A percentile compares a stretch with the other conserved stretches of the same genome.
Conservation (phyloP, 2,329 filamentous ascomycete genomes). For the Neoscytalidium dimidiatum region DNA sequence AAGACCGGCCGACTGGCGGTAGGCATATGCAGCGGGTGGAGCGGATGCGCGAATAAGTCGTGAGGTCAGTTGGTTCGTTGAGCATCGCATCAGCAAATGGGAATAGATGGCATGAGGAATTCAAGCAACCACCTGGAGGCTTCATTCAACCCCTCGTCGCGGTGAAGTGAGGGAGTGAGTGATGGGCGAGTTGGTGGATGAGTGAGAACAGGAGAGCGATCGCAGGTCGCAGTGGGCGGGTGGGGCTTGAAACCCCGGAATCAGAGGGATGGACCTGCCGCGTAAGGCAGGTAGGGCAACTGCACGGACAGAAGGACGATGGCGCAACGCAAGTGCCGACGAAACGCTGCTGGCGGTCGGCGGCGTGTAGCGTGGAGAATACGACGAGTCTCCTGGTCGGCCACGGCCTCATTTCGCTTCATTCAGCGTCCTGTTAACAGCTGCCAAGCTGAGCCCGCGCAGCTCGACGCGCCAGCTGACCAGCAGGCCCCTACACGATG, state of each 20-base stretch:
- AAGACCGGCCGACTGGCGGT: too few relatives aligned
- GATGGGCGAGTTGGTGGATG: too few relatives aligned
- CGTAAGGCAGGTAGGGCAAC: not conserved
- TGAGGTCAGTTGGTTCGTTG: too few relatives aligned
- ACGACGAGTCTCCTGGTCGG: not conserved
- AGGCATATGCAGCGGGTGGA: too few relatives aligned
- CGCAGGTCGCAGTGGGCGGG: not conserved
- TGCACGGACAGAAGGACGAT: not conserved
- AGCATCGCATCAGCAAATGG: too few relatives aligned
- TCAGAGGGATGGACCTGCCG: not conserved
- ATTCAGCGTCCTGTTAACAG: not conserved
- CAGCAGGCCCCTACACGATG: not conserved
- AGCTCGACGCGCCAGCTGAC: not conserved
- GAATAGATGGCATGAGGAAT: too few relatives aligned
- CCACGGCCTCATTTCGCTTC: not conserved
- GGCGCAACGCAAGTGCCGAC: slow-evolving; percentile 3
- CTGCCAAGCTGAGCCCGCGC: not conserved
- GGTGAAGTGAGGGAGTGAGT: too few relatives aligned
- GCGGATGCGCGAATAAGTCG: too few relatives aligned
- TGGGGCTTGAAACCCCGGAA: not conserved
- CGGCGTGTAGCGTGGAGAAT: not conserved
- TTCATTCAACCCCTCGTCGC: too few relatives aligned
- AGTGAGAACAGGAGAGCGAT: too few relatives aligned
- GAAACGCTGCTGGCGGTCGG: not conserved
- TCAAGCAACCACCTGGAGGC: too few relatives aligned